Evolutionary conservation across 164 flowering plant species (phyloP), one percentile per base, ranked within the genome.

Genomic region (Nelumbo lutea): DNA sequence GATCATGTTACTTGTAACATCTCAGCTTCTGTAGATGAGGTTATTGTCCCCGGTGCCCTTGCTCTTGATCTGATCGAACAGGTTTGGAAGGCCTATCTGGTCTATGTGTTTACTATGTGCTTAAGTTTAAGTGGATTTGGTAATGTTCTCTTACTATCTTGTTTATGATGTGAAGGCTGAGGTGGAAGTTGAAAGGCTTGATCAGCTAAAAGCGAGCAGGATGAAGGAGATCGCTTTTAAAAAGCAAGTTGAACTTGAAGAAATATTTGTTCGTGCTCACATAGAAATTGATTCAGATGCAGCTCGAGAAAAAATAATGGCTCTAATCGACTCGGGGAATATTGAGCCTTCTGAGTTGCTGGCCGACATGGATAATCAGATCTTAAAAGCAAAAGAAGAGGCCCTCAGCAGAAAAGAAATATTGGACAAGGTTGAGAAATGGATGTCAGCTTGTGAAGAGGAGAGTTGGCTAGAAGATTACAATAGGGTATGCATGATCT

Each of bases 391-490:
- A 42, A 96, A 87, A 78, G 97, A 96, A 53, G 99, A 96, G 85
- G 82, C 96, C 47, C 77, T 87, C 65, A 96, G 98, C 84, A 83
- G 99, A 77, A 96, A 86, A 80, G 99, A 96, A 0, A 92, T 96
- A 76, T 79, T 96, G 83, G 99, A 96, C 76, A 92, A 88, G 81
- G 99, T 96, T 76, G 99, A 93, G 71, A 96, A 88, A 67, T 96
- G 99, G 99, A 93, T 96, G 96, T 89, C 93, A 62, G 88, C 98
- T 51, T 96, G 99, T 80, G 99, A 96, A 80, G 98, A 96, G 79
- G 99, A 96, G 84, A 93, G 98, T 78, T 96, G 99, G 99, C 98
- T 96, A 71, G 99, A 96, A 65, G 99, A 96, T 78, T 96, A 96
- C 81, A 96, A 85, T 73, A 85, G 96, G 95, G 99, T 96, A 85